Conservation (phyloP, 768 basidiomycete genomes). For the Amanita phalloides region DNA sequence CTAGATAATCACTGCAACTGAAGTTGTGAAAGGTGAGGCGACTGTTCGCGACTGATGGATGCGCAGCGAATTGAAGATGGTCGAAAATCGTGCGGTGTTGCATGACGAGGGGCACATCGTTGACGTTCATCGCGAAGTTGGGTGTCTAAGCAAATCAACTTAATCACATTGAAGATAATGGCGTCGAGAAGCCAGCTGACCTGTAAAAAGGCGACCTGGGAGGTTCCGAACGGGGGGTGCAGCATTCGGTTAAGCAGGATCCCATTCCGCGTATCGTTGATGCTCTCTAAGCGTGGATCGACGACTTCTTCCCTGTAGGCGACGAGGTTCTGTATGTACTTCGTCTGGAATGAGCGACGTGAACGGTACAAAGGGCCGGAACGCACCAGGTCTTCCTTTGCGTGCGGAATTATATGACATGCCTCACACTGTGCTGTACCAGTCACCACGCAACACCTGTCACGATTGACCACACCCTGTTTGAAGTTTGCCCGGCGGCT, state of each 20-base stretch:
- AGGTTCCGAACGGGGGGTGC: slow-evolving; percentile 2
- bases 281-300: slow-evolving; percentile 2
- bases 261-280: slow-evolving; percentile 7
- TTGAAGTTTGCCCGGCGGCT: not conserved
- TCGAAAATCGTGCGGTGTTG: slow-evolving; percentile 5
- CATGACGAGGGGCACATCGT: slow-evolving; percentile 7
- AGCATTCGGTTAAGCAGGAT: slow-evolving; percentile 4
- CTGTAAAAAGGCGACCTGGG: slow-evolving; percentile 5
- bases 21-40: slow-evolving; percentile 7
- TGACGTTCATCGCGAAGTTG: not conserved
- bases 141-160: not conserved
- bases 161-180: not conserved
- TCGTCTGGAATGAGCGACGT: slow-evolving; percentile 4
- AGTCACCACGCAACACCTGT: slow-evolving; percentile 5
- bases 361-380: not conserved
- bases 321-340: slow-evolving; percentile 6
- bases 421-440: not conserved
- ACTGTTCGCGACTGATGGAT: not conserved
- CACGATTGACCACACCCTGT: not conserved
- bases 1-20: slow-evolving; percentile 1
- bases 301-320: slow-evolving; percentile 1
- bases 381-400: slow-evolving; percentile 5
- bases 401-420: slow-evolving; percentile 7
- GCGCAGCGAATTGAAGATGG: not conserved
- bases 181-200: slow-evolving; percentile 2